Base-by-base conservation (phyloP, 768 basidiomycete species). In the Auricularia sp. region DNA sequence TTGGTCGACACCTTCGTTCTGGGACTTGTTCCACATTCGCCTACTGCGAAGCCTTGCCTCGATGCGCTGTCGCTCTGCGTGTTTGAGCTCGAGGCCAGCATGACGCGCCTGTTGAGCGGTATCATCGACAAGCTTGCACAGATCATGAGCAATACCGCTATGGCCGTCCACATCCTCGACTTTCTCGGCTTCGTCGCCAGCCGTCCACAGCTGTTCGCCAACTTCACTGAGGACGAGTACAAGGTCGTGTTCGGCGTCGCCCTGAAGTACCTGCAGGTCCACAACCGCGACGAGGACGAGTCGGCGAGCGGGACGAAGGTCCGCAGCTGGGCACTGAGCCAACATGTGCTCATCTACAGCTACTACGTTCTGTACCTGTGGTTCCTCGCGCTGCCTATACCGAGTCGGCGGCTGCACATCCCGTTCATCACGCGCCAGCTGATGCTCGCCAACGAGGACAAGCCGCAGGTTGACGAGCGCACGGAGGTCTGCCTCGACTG, bases 401-500 rank as follows among this genome's bases (percentile, higher is more conserved):
- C 86, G 0, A 90, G 96, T 69, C 82, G 97, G 14, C 87, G 87
- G 0, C 81, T 81, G 36, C 87, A 96, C 71, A 83, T 98, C 35
- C 83, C 85, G 35, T 93, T 88, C 75, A 93, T 99, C 72, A 88
- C 89, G 0, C 82, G 89, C 8, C 90, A 93, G 68, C 82, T 99
- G 1, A 78, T 95, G 8, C 79, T 93, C 33, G 93, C 93, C 14
- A 93, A 93, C 75, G 88, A 90, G 66, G 87, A 83, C 14, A 84
- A 83, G 62, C 76, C 77, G 1, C 80, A 83, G 47, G 78, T 95
- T 4, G 97, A 98, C 73, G 92, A 91, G 66, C 87, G 88, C 34
- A 91, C 94, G 0, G 93, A 98, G 72, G 96, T 98, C 42, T 96
- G 93, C 75, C 95, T 98, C 71, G 97, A 99, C 73, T 98, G 95